Evolutionary conservation across 1,284 basidiomycete genomes (phyloP).

Genomic region (Xerocomus minutiporus): DNA sequence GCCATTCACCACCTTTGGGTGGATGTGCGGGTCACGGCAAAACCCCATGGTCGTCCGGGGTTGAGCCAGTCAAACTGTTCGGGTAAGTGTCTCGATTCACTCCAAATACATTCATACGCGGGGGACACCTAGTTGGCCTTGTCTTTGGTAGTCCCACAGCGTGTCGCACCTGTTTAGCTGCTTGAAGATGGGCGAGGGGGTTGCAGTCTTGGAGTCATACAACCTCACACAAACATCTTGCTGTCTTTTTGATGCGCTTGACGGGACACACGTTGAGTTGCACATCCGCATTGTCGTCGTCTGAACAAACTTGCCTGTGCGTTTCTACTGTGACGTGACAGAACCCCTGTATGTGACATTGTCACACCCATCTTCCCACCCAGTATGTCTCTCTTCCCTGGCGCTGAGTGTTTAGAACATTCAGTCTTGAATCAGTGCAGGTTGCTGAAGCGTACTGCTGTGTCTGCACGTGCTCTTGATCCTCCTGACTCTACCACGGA

Average conservation of each 20-base stretch:
- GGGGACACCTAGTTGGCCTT: constrained; percentile 14
- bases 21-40: constrained; percentile 1
- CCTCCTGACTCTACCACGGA: not conserved
- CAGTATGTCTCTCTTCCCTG: not conserved
- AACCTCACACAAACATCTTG: constrained; percentile 31
- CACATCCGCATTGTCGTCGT: constrained; percentile 24
- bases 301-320: constrained; percentile 30
- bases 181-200: constrained; percentile 8
- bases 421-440: constrained; percentile 3
- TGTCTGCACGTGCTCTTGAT: not conserved
- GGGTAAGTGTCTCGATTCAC: constrained; percentile 32
- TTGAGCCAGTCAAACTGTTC: constrained; percentile 18
- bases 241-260: constrained; percentile 20
- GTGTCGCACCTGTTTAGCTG: constrained; percentile 1
- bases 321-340: constrained; percentile 26
- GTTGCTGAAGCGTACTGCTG: constrained; percentile 5
- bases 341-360: constrained; percentile 29
- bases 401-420: not conserved
- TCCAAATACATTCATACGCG: constrained; percentile 23
- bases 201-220: constrained; percentile 18
- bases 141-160: not conserved
- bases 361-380: constrained; percentile 22
- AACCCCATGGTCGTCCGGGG: not conserved
- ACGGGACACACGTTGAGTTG: constrained; percentile 31
- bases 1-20: constrained; percentile 12